Conservation (phyloP, 805 yeast genomes). For the Suhomyces pyralidae region DNA sequence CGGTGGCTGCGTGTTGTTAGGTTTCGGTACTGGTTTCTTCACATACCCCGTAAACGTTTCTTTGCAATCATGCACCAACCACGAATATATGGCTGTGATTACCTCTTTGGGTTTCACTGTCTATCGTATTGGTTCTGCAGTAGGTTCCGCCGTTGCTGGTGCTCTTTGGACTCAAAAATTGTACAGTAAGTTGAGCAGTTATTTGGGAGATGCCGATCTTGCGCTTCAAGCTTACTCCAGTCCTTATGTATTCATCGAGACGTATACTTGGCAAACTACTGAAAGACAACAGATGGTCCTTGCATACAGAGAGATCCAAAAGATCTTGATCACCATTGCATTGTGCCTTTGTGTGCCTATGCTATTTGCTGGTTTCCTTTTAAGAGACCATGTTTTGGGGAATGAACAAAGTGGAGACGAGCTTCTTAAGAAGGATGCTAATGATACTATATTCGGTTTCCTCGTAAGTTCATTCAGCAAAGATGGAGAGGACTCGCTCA, state of each 20-base stretch:
- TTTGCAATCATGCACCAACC: slow-evolving; percentile 13
- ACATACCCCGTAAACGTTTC: slow-evolving; percentile 16
- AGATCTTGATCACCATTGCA: slow-evolving; percentile 5
- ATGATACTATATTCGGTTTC: neutral
- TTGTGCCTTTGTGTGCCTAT: slow-evolving; percentile 11
- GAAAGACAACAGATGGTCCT: slow-evolving; percentile 7
- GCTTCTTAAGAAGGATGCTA: neutral
- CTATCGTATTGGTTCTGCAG: slow-evolving; percentile 18
- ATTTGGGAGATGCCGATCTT: slow-evolving; percentile 28
- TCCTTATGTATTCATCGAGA: slow-evolving; percentile 8
- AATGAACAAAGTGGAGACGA: slow-evolving; percentile 12
- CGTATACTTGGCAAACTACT: slow-evolving; percentile 8
- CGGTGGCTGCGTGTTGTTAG: slow-evolving; percentile 16
- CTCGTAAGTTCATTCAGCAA: neutral
- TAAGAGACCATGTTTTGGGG: slow-evolving; percentile 9
- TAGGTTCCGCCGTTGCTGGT: slow-evolving; percentile 18
- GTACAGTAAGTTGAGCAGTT: slow-evolving; percentile 43
- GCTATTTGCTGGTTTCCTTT: slow-evolving; percentile 7
- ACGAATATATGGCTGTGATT: slow-evolving; percentile 19
- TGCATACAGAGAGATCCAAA: slow-evolving; percentile 10
- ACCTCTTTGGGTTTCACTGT: slow-evolving; percentile 13
- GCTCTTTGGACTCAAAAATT: slow-evolving; percentile 19
- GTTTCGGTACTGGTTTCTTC: slow-evolving; percentile 21
- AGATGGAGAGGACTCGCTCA: neutral
- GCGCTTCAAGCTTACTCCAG: slow-evolving; percentile 8